Evolutionary conservation across 192 early-diverging fungal genomes (phyloP).

Genomic region (Entophlyctis luteolus): DNA sequence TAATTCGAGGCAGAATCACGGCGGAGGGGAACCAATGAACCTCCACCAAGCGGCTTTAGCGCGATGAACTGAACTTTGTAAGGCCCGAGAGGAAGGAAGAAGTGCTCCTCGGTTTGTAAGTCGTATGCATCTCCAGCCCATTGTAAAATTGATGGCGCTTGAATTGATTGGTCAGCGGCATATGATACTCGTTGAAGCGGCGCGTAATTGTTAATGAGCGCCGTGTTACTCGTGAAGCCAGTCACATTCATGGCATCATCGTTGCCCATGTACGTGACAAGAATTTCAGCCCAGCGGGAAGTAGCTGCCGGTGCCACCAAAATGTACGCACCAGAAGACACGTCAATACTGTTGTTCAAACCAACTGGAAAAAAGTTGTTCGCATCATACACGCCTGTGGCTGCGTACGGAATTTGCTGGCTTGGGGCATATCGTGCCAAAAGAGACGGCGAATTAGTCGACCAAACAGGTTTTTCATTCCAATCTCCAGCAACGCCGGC

Average conservation of each 20-base stretch:
- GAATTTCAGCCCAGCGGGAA: neutral
- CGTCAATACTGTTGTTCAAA: neutral
- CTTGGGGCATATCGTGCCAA: neutral
- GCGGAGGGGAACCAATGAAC: too few relatives aligned
- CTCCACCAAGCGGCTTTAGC: too few relatives aligned
- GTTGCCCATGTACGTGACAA: neutral
- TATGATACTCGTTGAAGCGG: neutral
- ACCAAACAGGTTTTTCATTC: constrained; percentile 1
- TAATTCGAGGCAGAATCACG: too few relatives aligned
- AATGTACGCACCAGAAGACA: neutral
- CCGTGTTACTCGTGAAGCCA: neutral
- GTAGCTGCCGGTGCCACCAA: neutral
- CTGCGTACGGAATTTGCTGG: neutral
- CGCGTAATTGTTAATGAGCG: neutral
- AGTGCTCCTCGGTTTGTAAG: too few relatives aligned
- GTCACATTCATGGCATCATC: neutral
- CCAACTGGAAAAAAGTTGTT: neutral
- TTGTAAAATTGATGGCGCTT: neutral
- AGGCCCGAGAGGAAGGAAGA: constrained; percentile 17
- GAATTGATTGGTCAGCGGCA: neutral
- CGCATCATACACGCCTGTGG: neutral
- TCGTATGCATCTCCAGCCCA: neutral
- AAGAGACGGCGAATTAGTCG: constrained; percentile 4
- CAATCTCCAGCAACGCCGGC: constrained; percentile 3
- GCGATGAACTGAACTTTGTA: constrained; percentile 28